Percentiles rank a stretch among this genome's conserved stretches.
Evolutionary conservation across 2,329 filamentous ascomycete species (phyloP).

Genomic region (Dactylonectria macrodidyma): DNA sequence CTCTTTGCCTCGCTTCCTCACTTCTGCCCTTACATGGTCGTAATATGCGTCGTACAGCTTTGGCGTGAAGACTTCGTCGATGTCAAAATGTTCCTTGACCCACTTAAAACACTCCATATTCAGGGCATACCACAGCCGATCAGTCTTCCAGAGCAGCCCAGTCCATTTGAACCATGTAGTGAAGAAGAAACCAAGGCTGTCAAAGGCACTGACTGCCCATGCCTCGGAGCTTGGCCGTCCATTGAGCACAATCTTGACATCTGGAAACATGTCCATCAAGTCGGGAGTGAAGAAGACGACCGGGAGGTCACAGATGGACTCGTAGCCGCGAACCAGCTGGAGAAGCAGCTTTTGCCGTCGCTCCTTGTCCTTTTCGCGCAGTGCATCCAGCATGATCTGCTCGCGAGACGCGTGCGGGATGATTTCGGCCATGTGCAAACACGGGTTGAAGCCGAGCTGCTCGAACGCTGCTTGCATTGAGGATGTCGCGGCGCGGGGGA

Average conservation of each 20-base stretch:
- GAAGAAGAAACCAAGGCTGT: constrained; percentile 49
- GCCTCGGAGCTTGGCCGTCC: constrained; percentile 42
- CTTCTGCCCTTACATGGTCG: constrained; percentile 46
- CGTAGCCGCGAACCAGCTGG: constrained; percentile 51
- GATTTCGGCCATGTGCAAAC: constrained; percentile 54
- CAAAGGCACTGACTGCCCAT: constrained; percentile 48
- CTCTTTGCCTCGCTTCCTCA: constrained; percentile 47
- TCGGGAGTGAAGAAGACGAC: constrained; percentile 52
- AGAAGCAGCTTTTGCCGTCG: constrained; percentile 49
- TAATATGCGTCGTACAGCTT: constrained; percentile 35
- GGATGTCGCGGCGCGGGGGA: constrained; percentile 55
- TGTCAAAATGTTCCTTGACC: constrained; percentile 9
- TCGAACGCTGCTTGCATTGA: constrained; percentile 54
- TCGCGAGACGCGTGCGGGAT: constrained; percentile 43
- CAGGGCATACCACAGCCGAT: constrained; percentile 49
- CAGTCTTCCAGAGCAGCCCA: constrained; percentile 46
- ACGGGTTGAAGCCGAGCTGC: constrained; percentile 47
- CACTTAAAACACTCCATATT: constrained; percentile 30
- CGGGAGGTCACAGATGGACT: constrained; percentile 50
- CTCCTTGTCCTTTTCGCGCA: constrained; percentile 45
- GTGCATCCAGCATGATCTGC: constrained; percentile 45
- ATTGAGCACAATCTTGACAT: constrained; percentile 53
- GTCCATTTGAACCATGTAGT: constrained; percentile 44
- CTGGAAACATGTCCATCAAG: constrained; percentile 57
- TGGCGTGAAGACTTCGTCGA: constrained; percentile 8